Conservation (phyloP, 2,329 filamentous ascomycete genomes). For the Aspergillus felis region DNA sequence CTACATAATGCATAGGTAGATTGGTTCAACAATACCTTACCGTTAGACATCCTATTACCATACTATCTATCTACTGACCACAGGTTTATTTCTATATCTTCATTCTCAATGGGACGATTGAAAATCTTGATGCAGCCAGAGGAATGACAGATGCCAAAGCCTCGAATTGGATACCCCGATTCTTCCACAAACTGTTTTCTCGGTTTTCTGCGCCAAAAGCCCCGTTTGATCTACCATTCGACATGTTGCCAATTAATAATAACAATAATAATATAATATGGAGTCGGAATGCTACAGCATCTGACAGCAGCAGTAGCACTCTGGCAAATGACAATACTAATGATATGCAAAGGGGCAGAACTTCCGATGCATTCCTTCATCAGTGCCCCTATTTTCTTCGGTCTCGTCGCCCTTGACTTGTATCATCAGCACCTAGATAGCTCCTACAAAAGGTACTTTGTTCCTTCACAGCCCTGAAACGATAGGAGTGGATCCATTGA, state of each 20-base stretch:
- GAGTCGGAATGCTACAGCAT: neutral
- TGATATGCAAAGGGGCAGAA: neutral
- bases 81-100: neutral
- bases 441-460: neutral
- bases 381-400: neutral
- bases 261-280: neutral
- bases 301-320: neutral
- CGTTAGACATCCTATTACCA: neutral
- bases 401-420: neutral
- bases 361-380: neutral
- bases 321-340: neutral
- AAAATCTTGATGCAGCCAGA: neutral
- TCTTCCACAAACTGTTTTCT: neutral
- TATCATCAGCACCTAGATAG: neutral
- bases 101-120: neutral
- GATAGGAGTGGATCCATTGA: neutral
- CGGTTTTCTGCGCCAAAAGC: neutral
- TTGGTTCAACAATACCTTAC: neutral
- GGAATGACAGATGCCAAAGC: neutral
- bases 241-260: neutral
- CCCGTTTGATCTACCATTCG: neutral
- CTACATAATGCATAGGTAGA: no score
- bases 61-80: neutral
- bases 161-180: neutral
- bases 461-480: neutral